Base-by-base conservation (phyloP, 768 basidiomycete genomes). In the Leccinum aurantiacum region DNA sequence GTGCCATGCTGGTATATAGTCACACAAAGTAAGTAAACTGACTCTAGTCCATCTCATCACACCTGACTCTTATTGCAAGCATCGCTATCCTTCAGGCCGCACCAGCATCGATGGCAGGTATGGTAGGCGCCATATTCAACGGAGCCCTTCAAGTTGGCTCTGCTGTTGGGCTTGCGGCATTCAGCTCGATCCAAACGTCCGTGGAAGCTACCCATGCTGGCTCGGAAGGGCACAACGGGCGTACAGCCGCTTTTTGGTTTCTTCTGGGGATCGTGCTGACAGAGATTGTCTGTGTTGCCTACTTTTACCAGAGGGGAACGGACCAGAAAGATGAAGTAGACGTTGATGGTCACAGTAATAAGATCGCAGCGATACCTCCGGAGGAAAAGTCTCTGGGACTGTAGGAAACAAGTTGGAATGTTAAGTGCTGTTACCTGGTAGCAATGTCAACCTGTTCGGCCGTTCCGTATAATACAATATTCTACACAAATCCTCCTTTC, bases 111-210 rank as follows among this genome's bases (percentile, higher is more conserved):
- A 78, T 81, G 65, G 76, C 82, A 4, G 84, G 84, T 44, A 81
- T 79, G 5, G 77, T 84, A 15, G 82, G 82, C 19, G 84, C 84
- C 15, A 79, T 86, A 44, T 83, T 83, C 74, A 83, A 82, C 58
- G 76, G 78, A 24, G 80, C 81, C 11, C 76, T 84, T 1, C 82
- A 86, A 67, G 71, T 82, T 59, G 82, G 83, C 35, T 77, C 77
- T 10, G 84, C 84, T 6, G 71, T 82, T 22, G 82, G 81, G 19
- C 70, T 81, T 33, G 80, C 84, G 14, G 75, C 76, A 25, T 75
- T 83, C 25, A 78, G 69, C 33, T 79, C 81, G 17, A 83, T 85
- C 63, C 70, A 82, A 71, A 75, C 76, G 3, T 79, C 78, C 44
- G 72, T 84, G 29, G 74, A 80, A 65, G 58, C 59, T 49, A 61